These are phyloP conservation scores for Wickerhamiella hasegawae DNA, from an alignment of 805 yeast species.

Conservation along the genomic window DNA sequence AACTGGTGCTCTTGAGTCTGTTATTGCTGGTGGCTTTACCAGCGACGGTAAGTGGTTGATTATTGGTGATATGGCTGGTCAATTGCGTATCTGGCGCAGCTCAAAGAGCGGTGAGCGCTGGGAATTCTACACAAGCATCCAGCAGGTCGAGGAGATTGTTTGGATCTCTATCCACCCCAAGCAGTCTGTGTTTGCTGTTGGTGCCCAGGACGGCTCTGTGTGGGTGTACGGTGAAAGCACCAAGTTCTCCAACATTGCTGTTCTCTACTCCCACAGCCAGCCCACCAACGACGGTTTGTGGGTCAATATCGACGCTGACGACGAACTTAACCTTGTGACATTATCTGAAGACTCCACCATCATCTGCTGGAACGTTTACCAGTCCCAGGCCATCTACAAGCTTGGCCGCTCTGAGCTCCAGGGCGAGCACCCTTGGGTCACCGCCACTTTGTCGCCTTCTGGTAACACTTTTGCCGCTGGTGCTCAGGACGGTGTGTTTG, in stretches of 20 bases:
- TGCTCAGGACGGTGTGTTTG: slow-evolving; percentile 72
- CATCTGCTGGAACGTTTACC: slow-evolving; percentile 79
- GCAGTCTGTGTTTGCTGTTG: slow-evolving; percentile 70
- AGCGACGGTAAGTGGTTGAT: slow-evolving; percentile 64
- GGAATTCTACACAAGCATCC: slow-evolving; percentile 51
- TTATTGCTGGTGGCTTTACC: slow-evolving; percentile 70
- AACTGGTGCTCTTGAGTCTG: slow-evolving; percentile 75
- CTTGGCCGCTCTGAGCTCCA: slow-evolving; percentile 35
- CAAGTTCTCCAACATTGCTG: slow-evolving; percentile 16
- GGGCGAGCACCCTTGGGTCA: slow-evolving; percentile 84
- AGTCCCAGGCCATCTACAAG: slow-evolving; percentile 46
- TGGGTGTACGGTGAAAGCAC: slow-evolving; percentile 76
- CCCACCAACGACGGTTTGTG: slow-evolving; percentile 75
- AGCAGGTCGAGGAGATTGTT: slow-evolving; percentile 79
- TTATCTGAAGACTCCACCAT: slow-evolving; percentile 75
- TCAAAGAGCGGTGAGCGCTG: slow-evolving; percentile 70
- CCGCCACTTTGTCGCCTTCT: slow-evolving; percentile 36
- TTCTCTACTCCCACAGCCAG: slow-evolving; percentile 42
- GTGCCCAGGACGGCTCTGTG: slow-evolving; percentile 83
- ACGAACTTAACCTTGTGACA: slow-evolving; percentile 50
- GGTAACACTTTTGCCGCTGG: slow-evolving; percentile 57
- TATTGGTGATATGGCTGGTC: slow-evolving; percentile 93
- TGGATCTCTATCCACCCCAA: slow-evolving; percentile 74
- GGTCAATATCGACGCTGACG: slow-evolving; percentile 42
- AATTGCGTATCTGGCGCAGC: slow-evolving; percentile 55